These are phyloP conservation scores for Mucor saturninus DNA, from an alignment of 371 early-diverging fungal genomes.

Conservation along the genomic window DNA sequence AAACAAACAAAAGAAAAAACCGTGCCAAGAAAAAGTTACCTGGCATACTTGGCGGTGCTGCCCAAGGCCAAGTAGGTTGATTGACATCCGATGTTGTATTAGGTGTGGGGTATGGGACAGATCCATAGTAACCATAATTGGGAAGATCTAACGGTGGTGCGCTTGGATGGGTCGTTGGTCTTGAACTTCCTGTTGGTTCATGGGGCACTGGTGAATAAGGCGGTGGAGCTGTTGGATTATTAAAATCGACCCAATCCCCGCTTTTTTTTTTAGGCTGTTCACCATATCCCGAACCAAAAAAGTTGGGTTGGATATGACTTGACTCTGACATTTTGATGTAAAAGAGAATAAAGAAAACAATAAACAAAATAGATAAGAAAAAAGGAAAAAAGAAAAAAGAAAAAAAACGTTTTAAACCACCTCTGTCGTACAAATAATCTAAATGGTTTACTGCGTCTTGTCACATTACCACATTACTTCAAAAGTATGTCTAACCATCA, in stretches of 20 bases:
- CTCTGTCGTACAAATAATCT: too few relatives aligned
- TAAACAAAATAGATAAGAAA: background rate
- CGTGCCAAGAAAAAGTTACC: slow-evolving; percentile 1
- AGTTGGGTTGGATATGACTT: background rate
- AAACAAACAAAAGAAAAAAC: slow-evolving; percentile 1
- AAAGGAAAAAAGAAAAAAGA: background rate
- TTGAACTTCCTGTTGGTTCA: background rate
- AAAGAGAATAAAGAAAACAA: background rate
- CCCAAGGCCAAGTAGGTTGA: background rate
- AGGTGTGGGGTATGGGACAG: background rate
- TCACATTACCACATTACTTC: too few relatives aligned
- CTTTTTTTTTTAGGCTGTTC: background rate
- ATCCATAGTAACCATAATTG: background rate
- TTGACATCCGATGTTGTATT: background rate
- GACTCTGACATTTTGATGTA: background rate
- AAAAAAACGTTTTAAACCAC: background rate
- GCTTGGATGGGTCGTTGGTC: background rate
- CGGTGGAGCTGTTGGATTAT: background rate
- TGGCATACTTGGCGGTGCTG: background rate
- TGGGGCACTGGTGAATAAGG: background rate
- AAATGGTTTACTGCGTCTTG: too few relatives aligned
- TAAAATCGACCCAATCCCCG: background rate
- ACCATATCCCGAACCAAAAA: background rate
- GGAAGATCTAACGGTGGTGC: background rate
- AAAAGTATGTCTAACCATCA: too few relatives aligned